These are phyloP conservation scores for Leucocoprinus sp. DNA, from an alignment of 768 basidiomycete species.

Conservation along the genomic window DNA sequence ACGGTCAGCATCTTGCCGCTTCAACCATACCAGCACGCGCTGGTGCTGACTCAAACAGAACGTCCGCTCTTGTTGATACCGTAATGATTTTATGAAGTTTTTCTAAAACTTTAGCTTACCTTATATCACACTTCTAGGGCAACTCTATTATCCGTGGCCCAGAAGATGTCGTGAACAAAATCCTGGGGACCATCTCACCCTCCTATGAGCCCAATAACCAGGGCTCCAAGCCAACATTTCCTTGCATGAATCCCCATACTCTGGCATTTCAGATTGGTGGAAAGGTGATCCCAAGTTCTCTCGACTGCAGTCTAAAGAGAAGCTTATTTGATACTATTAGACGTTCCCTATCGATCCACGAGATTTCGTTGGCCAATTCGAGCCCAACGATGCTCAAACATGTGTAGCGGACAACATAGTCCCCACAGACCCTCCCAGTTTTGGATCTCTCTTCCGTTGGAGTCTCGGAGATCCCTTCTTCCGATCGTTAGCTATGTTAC, in stretches of 20 bases:
- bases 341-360: conserved; percentile 65
- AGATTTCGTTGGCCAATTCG: conserved; percentile 46
- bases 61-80: conserved; percentile 61
- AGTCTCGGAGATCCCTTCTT: conserved; percentile 67
- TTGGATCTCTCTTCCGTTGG: conserved; percentile 54
- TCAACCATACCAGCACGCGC: conserved; percentile 38
- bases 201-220: conserved; percentile 21
- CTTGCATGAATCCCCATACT: conserved; percentile 47
- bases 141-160: conserved; percentile 69
- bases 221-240: conserved; percentile 25
- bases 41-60: conserved; percentile 24
- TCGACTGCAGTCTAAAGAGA: conserved; percentile 1
- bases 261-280: conserved; percentile 61
- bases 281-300: conserved; percentile 20
- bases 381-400: conserved; percentile 25
- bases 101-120: not conserved
- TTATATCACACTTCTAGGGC: conserved; percentile 31
- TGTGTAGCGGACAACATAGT: conserved; percentile 52
- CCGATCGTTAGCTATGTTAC: conserved; percentile 45
- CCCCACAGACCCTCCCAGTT: conserved; percentile 49
- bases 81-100: conserved; percentile 24
- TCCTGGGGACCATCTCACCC: conserved; percentile 31
- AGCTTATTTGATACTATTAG: conserved; percentile 13
- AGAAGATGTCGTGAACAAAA: conserved; percentile 48
- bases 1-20: conserved; percentile 44